phyloP scores from a whole-genome alignment of 352 stramenopile species.

The Pythium pyrilobum region DNA sequence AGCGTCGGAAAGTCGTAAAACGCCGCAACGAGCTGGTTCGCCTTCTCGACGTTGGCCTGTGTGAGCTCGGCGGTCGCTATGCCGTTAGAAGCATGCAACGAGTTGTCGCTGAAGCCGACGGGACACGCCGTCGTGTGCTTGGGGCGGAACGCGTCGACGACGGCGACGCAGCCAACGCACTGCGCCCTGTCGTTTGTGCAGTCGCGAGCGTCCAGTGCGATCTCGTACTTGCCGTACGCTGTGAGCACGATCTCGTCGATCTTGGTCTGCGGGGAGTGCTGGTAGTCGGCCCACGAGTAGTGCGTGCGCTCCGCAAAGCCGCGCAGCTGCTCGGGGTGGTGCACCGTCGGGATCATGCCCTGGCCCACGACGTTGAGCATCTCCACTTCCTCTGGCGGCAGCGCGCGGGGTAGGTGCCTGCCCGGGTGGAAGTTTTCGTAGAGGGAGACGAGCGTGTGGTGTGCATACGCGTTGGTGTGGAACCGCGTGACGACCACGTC shows the following conservation, averaged over 20 bases:
- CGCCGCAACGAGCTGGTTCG: conserved; percentile 15
- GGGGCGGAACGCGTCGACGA: conserved; percentile 52
- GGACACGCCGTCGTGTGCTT: conserved; percentile 34
- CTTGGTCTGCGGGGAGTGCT: conserved; percentile 24
- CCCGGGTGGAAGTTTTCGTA: neutral
- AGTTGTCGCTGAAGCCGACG: conserved; percentile 29
- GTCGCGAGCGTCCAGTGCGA: conserved; percentile 47
- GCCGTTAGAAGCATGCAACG: neutral
- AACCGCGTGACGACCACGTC: conserved; percentile 4
- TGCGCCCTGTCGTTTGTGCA: conserved; percentile 28
- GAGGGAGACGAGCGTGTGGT: neutral
- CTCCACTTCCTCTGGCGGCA: neutral
- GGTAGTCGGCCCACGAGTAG: conserved; percentile 54
- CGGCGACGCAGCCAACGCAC: conserved; percentile 46
- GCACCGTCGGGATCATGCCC: neutral
- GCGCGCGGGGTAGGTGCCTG: neutral
- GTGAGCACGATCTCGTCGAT: conserved; percentile 41
- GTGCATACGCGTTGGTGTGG: neutral
- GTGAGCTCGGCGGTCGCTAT: conserved; percentile 26
- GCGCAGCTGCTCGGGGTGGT: neutral
- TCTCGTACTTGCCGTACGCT: conserved; percentile 46
- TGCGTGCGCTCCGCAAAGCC: neutral
- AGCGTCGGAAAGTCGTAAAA: conserved; percentile 39
- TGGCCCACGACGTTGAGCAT: conserved; percentile 2
- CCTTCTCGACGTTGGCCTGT: conserved; percentile 23